These are phyloP conservation scores for Aphanomyces stellatus DNA, from an alignment of 352 stramenopile genomes.

Conservation along the genomic window DNA sequence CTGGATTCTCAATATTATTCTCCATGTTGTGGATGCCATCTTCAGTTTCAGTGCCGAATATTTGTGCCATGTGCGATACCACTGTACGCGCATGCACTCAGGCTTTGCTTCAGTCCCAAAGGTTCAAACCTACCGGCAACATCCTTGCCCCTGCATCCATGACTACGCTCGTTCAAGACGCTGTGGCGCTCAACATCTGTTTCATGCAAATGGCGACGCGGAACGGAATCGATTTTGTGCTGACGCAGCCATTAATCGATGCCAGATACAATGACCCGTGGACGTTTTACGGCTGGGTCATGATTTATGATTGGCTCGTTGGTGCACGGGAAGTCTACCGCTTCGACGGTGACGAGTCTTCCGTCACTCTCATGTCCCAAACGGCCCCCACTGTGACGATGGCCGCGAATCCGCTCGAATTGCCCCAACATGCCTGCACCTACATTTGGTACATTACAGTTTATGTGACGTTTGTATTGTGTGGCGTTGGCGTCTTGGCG, in stretches of 20 bases:
- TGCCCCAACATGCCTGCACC: neutral
- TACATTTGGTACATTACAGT: constrained; percentile 11
- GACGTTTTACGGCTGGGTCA: constrained; percentile 13
- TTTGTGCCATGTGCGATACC: neutral
- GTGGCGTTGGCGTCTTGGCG: neutral
- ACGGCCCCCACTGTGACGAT: neutral
- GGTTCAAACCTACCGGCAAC: neutral
- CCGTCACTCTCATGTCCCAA: neutral
- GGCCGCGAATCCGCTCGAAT: neutral
- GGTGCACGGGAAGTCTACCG: neutral
- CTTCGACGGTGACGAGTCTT: neutral
- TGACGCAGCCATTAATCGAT: neutral
- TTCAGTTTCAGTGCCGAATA: neutral
- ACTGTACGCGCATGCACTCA: neutral
- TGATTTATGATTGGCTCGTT: constrained; percentile 15
- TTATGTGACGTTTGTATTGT: neutral
- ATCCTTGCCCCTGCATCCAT: neutral
- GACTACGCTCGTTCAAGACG: neutral
- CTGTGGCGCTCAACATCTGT: neutral
- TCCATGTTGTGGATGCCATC: no score
- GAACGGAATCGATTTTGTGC: neutral
- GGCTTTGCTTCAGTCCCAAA: neutral
- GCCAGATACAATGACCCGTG: neutral
- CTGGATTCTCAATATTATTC: neutral
- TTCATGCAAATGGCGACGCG: neutral